Percentiles rank a stretch among this genome's conserved stretches.
Evolutionary conservation across 345 rosid species (phyloP).

Genomic region (Eucalyptus curtisii): DNA sequence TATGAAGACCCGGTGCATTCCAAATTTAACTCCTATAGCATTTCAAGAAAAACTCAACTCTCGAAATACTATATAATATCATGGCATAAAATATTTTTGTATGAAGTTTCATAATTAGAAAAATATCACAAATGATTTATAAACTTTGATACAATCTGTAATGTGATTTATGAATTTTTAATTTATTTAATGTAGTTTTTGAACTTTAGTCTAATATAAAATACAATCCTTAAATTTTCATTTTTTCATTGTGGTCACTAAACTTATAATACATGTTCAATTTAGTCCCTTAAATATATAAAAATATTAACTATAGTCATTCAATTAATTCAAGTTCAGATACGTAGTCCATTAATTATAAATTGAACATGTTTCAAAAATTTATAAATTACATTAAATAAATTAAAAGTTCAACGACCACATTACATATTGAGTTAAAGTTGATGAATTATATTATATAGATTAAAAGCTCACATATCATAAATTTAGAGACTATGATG

Average conservation of each 20-base stretch:
- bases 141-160: no score
- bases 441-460: no score
- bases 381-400: no score
- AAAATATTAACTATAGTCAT: accelerated
- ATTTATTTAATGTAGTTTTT: no score
- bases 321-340: accelerated
- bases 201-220: no score
- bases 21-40: neutral
- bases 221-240: accelerated
- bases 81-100: neutral
- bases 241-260: accelerated
- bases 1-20: neutral
- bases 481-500: no score
- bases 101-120: neutral
- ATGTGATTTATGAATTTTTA: no score
- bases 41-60: neutral
- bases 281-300: accelerated
- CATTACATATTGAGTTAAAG: accelerated
- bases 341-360: no score
- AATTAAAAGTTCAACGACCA: accelerated
- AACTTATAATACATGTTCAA: no score
- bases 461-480: no score
- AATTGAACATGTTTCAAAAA: no score
- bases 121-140: accelerated
- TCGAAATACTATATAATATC: neutral